Percentiles rank a stretch among this genome's conserved stretches.
Evolutionary conservation across 129 eudicot species (phyloP).

Genomic region (Mikania micrantha): DNA sequence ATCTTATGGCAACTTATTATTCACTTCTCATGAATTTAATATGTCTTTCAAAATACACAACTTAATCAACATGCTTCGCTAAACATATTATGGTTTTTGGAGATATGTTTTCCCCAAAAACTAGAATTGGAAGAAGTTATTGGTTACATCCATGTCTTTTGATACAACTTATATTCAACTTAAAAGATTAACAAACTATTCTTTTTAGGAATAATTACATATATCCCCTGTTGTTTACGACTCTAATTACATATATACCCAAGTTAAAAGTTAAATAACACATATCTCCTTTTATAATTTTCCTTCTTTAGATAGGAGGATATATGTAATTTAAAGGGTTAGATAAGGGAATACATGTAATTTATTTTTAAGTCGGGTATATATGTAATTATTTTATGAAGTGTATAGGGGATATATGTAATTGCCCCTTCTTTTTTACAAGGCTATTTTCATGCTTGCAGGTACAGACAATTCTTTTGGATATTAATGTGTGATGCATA

Average conservation of each 20-base stretch:
- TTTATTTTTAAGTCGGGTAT: too few species aligned
- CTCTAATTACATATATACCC: too few species aligned
- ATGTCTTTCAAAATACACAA: not conserved
- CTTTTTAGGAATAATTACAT: too few species aligned
- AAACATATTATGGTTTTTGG: not conserved
- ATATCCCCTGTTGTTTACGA: too few species aligned
- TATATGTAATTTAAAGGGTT: too few species aligned
- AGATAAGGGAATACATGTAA: too few species aligned
- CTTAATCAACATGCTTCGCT: not conserved
- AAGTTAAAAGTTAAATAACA: too few species aligned
- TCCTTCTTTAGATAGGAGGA: too few species aligned
- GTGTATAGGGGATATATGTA: too few species aligned
- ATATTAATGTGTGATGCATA: conserved; percentile 32
- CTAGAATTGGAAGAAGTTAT: not conserved
- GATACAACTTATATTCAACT: not conserved
- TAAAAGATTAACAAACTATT: not conserved
- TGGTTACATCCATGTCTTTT: not conserved
- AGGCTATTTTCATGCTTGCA: conserved; percentile 12
- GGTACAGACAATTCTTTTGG: conserved; percentile 1
- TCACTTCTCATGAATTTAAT: not conserved
- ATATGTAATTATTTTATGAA: too few species aligned
- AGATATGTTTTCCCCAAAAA: not conserved
- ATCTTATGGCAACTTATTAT: not conserved
- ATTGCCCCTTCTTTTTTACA: too few species aligned
- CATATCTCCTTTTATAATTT: too few species aligned